phyloP scores from a whole-genome alignment of 2,329 filamentous ascomycete species.

The Dactylellina cionopaga region DNA sequence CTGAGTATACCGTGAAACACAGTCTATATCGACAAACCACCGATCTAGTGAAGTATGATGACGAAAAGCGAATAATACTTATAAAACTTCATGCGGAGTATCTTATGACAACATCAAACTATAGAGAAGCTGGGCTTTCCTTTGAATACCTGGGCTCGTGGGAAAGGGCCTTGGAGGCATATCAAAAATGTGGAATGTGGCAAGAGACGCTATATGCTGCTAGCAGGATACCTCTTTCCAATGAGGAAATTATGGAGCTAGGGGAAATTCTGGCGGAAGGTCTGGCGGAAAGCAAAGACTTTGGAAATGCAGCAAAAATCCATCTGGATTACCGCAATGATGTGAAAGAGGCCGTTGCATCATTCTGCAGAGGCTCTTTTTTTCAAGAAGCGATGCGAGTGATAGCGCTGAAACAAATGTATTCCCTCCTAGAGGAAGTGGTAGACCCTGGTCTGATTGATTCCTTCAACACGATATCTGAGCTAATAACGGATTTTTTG shows the following conservation, averaged over 20 bases:
- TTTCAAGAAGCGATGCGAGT: constrained; percentile 86
- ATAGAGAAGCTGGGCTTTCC: constrained; percentile 86
- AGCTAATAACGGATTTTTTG: constrained; percentile 93
- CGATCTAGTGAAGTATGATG: constrained; percentile 83
- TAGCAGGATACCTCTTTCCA: constrained; percentile 72
- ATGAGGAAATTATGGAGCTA: constrained; percentile 72
- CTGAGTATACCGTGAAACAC: constrained; percentile 81
- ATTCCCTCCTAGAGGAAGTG: constrained; percentile 69
- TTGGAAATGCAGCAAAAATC: constrained; percentile 79
- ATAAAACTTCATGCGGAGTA: constrained; percentile 82
- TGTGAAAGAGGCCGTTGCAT: constrained; percentile 74
- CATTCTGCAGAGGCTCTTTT: constrained; percentile 84
- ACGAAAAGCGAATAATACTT: constrained; percentile 64
- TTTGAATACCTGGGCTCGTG: constrained; percentile 87
- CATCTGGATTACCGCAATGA: constrained; percentile 82
- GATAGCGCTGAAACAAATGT: constrained; percentile 60
- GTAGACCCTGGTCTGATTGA: constrained; percentile 84
- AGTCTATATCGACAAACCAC: constrained; percentile 80
- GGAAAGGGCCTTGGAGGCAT: constrained; percentile 79
- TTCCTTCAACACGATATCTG: constrained; percentile 81
- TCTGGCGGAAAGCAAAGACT: constrained; percentile 85
- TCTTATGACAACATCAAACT: constrained; percentile 77
- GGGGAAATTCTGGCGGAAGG: constrained; percentile 80
- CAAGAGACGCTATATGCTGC: constrained; percentile 87
- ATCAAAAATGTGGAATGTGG: constrained; percentile 87